Conservation (phyloP, 495 filamentous ascomycete species). For the Neurospora pannonica region DNA sequence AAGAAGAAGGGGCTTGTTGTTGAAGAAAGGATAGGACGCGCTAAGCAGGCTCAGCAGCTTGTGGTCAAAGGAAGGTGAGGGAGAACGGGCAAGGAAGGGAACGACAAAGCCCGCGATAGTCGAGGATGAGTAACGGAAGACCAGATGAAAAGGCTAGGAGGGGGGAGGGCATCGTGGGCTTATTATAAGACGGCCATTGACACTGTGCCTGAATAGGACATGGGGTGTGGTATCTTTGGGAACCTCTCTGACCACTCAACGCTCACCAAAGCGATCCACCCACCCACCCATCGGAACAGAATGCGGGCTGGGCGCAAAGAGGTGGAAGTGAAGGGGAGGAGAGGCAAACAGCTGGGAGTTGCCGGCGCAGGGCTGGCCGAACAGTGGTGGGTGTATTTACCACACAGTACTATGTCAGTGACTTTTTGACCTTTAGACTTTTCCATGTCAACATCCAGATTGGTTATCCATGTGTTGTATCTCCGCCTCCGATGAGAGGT, state of each 20-base stretch:
- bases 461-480: not conserved
- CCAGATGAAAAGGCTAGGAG: not conserved
- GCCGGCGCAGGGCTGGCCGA: not conserved
- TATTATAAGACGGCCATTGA: not conserved
- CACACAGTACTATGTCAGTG: not conserved
- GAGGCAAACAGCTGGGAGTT: not conserved
- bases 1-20: constrained; percentile 1
- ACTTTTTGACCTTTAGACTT: not conserved
- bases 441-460: not conserved
- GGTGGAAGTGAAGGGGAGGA: not conserved
- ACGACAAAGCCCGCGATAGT: constrained; percentile 6
- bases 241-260: not conserved
- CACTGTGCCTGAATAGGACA: not conserved
- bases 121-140: not conserved
- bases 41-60: constrained; percentile 9
- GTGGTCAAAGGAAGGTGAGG: constrained; percentile 4
- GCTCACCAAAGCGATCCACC: not conserved
- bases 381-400: not conserved
- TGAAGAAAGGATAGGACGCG: constrained; percentile 13
- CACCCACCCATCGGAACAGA: not conserved
- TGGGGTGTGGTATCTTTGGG: not conserved
- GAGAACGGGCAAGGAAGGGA: constrained; percentile 8
- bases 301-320: not conserved
- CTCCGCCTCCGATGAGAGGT: not conserved
- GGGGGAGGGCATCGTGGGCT: not conserved